A percentile compares a stretch with the other conserved stretches of the same genome.
Conservation (phyloP, 2,329 filamentous ascomycete genomes). For the Cercospora berteroae region DNA sequence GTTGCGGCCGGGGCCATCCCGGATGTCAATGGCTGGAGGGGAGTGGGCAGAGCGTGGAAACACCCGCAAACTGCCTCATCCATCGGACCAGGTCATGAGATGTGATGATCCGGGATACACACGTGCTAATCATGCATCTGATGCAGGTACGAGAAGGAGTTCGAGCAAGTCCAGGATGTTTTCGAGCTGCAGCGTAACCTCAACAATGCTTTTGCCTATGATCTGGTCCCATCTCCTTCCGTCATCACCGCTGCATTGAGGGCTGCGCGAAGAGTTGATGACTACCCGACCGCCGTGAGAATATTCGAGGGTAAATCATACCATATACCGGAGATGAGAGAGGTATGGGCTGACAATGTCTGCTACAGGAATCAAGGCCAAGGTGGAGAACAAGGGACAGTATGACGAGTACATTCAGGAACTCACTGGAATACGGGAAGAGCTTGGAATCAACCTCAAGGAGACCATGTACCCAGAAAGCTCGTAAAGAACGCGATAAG, state of each 20-base stretch:
- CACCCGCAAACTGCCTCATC: conserved; percentile 33
- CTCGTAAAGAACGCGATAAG: conserved; percentile 23
- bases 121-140: conserved; percentile 16
- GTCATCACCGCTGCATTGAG: conserved; percentile 89
- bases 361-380: conserved; percentile 81
- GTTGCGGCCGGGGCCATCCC: background rate
- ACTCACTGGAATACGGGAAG: conserved; percentile 88
- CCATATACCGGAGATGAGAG: background rate
- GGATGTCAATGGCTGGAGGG: conserved; percentile 19
- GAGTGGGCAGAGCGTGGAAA: conserved; percentile 1
- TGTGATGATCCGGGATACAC: conserved; percentile 3
- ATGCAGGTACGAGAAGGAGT: conserved; percentile 97
- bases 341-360: background rate
- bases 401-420: conserved; percentile 95
- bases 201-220: conserved; percentile 99
- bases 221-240: conserved; percentile 91
- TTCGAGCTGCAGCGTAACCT: conserved; percentile 97
- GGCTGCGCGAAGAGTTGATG: conserved; percentile 93
- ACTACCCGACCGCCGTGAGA: conserved; percentile 96
- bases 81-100: conserved; percentile 12
- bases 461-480: conserved; percentile 80
- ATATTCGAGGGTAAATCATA: conserved; percentile 82
- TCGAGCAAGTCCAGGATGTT: conserved; percentile 94
- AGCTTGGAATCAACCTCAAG: conserved; percentile 87
- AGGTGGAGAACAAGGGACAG: conserved; percentile 97